Evolutionary conservation across 345 rosid species (phyloP), one percentile per base, ranked within the genome.

Genomic region (Salix caprea): DNA sequence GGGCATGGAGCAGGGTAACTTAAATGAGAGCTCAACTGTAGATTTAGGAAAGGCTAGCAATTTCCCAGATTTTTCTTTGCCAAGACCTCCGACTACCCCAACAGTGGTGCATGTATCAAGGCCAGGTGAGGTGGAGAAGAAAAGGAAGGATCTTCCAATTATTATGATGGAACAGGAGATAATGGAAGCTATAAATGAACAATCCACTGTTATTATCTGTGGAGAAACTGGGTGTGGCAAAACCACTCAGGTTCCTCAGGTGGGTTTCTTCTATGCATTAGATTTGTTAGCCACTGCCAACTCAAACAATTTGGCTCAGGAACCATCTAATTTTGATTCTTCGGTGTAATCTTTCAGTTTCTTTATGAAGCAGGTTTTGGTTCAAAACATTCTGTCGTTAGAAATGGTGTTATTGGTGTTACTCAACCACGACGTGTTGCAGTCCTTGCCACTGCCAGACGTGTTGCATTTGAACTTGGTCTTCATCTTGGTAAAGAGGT

Each of bases 101-200:
- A 86, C 75, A 73, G 87, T 95, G 56, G 94, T 93, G 76, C 90
- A 86, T 80, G 98, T 91, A 26, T 81, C 78, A 4, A 88, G 97
- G 88, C 94, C 96, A 72, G 83, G 80, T 21, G 97, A 88, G 66
- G 88, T 93, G 76, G 96, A 90, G 66, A 84, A 86, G 61, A 84
- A 84, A 48, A 84, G 97, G 86, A 93, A 86, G 83, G 90, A 91
- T 83, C 99, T 93, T 84, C 97, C 97, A 1, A 90, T 95, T 60
- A 90, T 95, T 76, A 93, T 91, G 97, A 93, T 95, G 99, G 99
- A 95, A 86, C 99, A 93, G 79, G 99, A 95, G 85, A 91, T 93
- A 68, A 93, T 95, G 99, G 97, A 93, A 86, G 95, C 96, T 68
- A 87, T 93, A 71, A 90, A 93, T 79, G 84, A 89, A 61, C 86